Evolutionary conservation across 192 early-diverging fungal genomes (phyloP), one percentile per base, ranked within the genome.

Genomic region (Glomus cerebriforme): DNA sequence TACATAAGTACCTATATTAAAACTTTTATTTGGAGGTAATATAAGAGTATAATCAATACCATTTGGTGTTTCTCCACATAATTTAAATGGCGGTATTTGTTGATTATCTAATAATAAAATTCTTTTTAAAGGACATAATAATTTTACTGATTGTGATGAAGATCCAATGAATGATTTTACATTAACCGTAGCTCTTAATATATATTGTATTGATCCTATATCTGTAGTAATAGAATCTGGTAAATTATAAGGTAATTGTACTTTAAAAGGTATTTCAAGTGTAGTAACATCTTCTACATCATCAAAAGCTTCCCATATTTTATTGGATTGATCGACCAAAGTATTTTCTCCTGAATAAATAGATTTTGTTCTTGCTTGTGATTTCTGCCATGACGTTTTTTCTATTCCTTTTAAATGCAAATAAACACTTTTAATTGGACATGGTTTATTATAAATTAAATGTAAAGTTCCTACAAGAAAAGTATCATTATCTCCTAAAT

Each of bases 11-110:
- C 77, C 77, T 1, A 78, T 9, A 27, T 69, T 78, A 34, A 78
- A 60, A 49, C 32, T 31, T 58, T 78, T 78, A 59, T 68, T 68
- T 29, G 77, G 77, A 22, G 77, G 77, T 78, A 78, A 78, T 13
- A 78, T 24, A 24, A 78, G 59, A 3, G 65, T 69, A 69, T 78
- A 78, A 29, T 78, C 77, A 45, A 78, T 17, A 29, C 65, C 77
- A 45, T 17, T 77, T 1, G 26, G 75, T 17, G 63, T 49, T 77
- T 67, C 45, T 13, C 75, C 75, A n/a, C 43, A 32, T 66, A 77
- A 9, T 66, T 77, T 77, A 24, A 43, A 77, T 29, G 75, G 39
- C 15, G 75, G 5, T n/a, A 17, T n/a, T 6, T 27, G 32, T 22
- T 60, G 26, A 54, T 67, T 43, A 64, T 77, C 43, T 13, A 77